Evolutionary conservation across 2,329 filamentous ascomycete species (phyloP), one percentile per base, ranked within the genome.

Genomic region (Fusarium mangiferae): DNA sequence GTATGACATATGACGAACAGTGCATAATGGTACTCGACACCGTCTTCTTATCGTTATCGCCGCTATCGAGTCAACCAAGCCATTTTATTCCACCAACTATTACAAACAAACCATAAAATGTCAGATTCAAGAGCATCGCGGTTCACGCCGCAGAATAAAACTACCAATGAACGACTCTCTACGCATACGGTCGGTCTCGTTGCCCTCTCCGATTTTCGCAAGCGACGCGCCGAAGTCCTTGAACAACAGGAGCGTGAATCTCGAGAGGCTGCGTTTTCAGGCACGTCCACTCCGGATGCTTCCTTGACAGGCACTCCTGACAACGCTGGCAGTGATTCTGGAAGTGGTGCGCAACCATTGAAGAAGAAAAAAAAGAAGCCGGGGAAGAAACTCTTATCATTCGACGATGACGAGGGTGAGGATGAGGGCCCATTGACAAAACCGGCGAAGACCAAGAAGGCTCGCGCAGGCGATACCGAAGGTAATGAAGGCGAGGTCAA

Each of bases 181-280:
- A 94, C 91, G 61, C 91, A 94, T 79, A 97, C 94, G 0, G 95
- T 98, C 75, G 96, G 96, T 45, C 91, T 99, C 6, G 96, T 98
- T 60, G 90, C 94, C 66, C 91, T 98, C 48, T 94, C 94, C 74
- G 96, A 98, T 81, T 98, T 97, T 82, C 94, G 96, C 83, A 98
- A 99, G 85, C 92, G 96, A 68, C 94, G 96, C 82, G 95, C 95
- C 77, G 94, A 98, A 83, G 94, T 95, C n/a, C 86, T 98, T 54
- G 96, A 98, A 82, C 92, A 94, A 80, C 96, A 96, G 80, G 94
- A 96, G 80, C 90, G 93, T 78, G 94, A 96, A 78, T 92, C 90
- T 18, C 90, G 91, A 79, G 92, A 94, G 75, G 88, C 79, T 42
- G 85, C 89, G 33, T 80, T 88, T 62, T 81, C 83, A 62, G 81